A percentile compares a stretch with the other conserved stretches of the same genome.
phyloP scores from a whole-genome alignment of 164 flowering plant species.

The Echeveria elegans region DNA sequence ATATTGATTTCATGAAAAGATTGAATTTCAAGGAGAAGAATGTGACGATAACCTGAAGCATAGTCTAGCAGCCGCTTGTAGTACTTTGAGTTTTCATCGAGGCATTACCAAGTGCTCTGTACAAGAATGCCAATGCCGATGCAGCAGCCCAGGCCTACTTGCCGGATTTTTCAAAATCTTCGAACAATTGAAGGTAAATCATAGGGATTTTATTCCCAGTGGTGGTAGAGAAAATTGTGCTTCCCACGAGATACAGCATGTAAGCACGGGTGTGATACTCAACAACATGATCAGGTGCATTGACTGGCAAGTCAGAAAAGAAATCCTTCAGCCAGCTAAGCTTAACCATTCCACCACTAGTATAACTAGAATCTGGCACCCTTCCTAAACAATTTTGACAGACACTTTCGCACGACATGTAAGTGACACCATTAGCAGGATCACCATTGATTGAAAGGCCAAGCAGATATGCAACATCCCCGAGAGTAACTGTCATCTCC shows the following conservation, averaged over 20 bases:
- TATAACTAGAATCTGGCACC: conserved; percentile 41
- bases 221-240: conserved; percentile 70
- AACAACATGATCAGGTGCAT: conserved; percentile 32
- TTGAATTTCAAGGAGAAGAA: no score
- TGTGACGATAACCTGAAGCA: conserved; percentile 39
- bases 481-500: conserved; percentile 29
- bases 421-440: conserved; percentile 54
- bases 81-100: no score
- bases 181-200: conserved; percentile 64
- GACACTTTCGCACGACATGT: conserved; percentile 39
- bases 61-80: conserved; percentile 30
- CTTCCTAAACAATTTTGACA: conserved; percentile 43
- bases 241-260: conserved; percentile 61
- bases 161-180: conserved; percentile 50
- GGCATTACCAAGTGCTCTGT: conserved; percentile 8
- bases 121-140: conserved; percentile 56
- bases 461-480: conserved; percentile 44
- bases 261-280: conserved; percentile 28
- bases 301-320: conserved; percentile 46
- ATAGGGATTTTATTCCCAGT: conserved; percentile 72
- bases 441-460: conserved; percentile 62
- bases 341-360: conserved; percentile 76
- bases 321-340: conserved; percentile 68
- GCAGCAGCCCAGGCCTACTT: conserved; percentile 74
- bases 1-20: no score